Base-by-base conservation (phyloP, 768 basidiomycete genomes). In the Pisolithus albus region DNA sequence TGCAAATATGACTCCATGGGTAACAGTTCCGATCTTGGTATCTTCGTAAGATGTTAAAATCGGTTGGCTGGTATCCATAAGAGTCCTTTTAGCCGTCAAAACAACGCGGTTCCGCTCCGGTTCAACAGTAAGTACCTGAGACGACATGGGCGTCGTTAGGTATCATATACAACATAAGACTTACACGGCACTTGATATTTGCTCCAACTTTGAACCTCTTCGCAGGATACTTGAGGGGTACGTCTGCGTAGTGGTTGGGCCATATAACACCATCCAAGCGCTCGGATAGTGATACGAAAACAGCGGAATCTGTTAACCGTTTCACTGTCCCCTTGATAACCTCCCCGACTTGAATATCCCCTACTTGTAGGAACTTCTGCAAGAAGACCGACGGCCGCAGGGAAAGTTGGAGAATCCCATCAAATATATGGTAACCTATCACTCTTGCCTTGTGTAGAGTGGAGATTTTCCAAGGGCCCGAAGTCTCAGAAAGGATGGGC, bases 171-270 rank as follows among this genome's bases (percentile, higher is more conserved):
- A 7, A 32, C 38, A 26, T 11, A 47, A 23, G 1, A 70, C 84
- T 7, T 69, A 92, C 93, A 52, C 91, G 74, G 59, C 91, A 93
- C 71, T 88, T 95, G 67, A 97, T 86, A 47, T 64, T 79, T 4
- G 78, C 76, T 23, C 93, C 94, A 19, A 77, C 72, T 62, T 91
- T 93, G 74, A 96, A 99, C 54, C 86, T 79, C 70, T 84, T 90
- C 40, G 91, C 83, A 9, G 95, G 95, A 64, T 97, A 88, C 64
- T 93, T 96, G 59, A 98, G 76, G n/a, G 73, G 65, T 61, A 98
- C 93, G 66, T 99, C 96, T 10, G 96, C 92, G 64, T 89, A 96
- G 64, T 98, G 96, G 54, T 83, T 80, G 0, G 94, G 93, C 88
- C 91, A 96, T 19, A 97, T 76, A 24, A 96, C 86, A 26, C 90